Evolutionary conservation across 2,329 filamentous ascomycete species (phyloP).

Genomic region (Colletotrichum sidae): DNA sequence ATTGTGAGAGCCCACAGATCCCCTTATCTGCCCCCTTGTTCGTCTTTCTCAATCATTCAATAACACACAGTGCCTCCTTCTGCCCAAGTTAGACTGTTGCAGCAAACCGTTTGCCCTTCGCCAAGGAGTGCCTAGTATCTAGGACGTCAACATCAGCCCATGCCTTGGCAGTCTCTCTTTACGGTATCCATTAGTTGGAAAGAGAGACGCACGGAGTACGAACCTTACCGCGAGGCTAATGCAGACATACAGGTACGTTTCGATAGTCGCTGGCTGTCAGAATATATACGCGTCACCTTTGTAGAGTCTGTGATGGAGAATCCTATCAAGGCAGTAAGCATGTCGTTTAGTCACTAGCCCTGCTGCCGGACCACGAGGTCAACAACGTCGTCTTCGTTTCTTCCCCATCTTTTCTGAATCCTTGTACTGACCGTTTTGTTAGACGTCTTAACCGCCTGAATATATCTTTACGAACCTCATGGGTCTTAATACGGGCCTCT

Average conservation of each 20-base stretch:
- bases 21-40: not conserved
- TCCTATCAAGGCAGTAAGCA: slow-evolving; percentile 1
- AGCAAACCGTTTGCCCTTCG: not conserved
- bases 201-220: slow-evolving; percentile 1
- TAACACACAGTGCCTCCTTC: not conserved
- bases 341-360: not conserved
- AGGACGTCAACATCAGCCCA: slow-evolving; percentile 17
- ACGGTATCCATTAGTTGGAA: not conserved
- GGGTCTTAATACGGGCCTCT: slow-evolving; percentile 8
- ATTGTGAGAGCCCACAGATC: slow-evolving; percentile 1
- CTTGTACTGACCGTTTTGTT: slow-evolving; percentile 6
- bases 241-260: slow-evolving; percentile 25
- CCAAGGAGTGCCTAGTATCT: not conserved
- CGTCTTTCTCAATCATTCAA: not conserved
- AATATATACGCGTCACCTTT: slow-evolving; percentile 21
- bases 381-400: slow-evolving; percentile 4
- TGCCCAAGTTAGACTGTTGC: not conserved
- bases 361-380: slow-evolving; percentile 5
- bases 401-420: slow-evolving; percentile 8
- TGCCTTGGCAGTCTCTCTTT: not conserved
- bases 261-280: slow-evolving; percentile 26
- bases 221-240: slow-evolving; percentile 18
- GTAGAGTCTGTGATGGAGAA: slow-evolving; percentile 9
- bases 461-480: slow-evolving; percentile 3
- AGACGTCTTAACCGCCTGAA: slow-evolving; percentile 23